phyloP scores from a whole-genome alignment of 2,329 filamentous ascomycete species.

The Fusarium compactum region DNA sequence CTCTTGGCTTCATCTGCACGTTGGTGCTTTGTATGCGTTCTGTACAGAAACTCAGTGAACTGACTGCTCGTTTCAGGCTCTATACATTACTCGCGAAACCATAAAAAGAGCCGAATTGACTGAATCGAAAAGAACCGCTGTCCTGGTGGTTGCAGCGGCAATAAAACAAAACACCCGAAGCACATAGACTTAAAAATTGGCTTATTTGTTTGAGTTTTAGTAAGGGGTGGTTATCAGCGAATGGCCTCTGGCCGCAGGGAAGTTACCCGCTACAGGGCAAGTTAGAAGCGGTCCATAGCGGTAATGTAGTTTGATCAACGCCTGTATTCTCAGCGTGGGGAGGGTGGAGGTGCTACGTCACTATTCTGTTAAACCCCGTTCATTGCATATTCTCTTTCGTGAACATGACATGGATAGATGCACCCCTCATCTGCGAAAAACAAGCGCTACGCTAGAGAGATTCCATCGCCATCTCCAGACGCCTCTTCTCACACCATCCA shows the following conservation, averaged over 20 bases:
- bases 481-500: not conserved
- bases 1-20: conserved; percentile 13
- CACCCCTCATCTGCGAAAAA: conserved; percentile 1
- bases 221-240: conserved; percentile 24
- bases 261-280: not conserved
- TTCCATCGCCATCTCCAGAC: not conserved
- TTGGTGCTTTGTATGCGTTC: not conserved
- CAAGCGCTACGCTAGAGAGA: conserved; percentile 2
- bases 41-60: not conserved
- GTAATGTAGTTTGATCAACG: conserved; percentile 21
- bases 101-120: not conserved
- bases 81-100: conserved; percentile 1
- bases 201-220: conserved; percentile 41
- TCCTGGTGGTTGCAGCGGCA: conserved; percentile 14
- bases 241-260: conserved; percentile 5
- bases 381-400: conserved; percentile 15
- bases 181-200: conserved; percentile 41
- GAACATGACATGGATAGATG: not conserved
- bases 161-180: conserved; percentile 19
- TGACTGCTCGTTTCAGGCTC: not conserved
- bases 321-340: conserved; percentile 13
- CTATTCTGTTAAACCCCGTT: conserved; percentile 1
- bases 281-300: conserved; percentile 3
- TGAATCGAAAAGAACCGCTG: not conserved
- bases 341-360: conserved; percentile 1